These are phyloP conservation scores for Cyclanthera cordifolia DNA, from an alignment of 306 rosid genomes.

Conservation along the genomic window DNA sequence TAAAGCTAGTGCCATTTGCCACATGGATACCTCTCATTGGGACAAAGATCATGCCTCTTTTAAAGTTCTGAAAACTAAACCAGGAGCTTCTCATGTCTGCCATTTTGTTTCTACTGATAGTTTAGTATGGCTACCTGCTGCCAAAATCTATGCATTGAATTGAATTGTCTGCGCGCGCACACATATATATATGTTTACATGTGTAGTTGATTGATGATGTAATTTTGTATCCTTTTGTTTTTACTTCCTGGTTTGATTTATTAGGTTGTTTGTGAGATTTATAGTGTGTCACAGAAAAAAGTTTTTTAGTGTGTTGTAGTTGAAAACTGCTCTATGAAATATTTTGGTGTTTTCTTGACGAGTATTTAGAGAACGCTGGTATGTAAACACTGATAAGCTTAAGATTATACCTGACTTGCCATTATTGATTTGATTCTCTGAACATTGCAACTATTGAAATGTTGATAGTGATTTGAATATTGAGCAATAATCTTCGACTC, in stretches of 20 bases:
- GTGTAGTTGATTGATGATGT: background rate
- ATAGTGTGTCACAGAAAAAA: too few relatives aligned
- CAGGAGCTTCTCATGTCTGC: constrained; percentile 55
- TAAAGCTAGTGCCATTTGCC: constrained; percentile 55
- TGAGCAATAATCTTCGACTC: too few relatives aligned
- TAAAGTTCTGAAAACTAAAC: constrained; percentile 35
- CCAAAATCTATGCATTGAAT: constrained; percentile 15
- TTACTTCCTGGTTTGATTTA: background rate
- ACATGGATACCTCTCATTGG: constrained; percentile 76
- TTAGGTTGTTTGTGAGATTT: constrained; percentile 6
- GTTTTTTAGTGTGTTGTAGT: background rate
- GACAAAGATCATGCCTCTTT: constrained; percentile 45
- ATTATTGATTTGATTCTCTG: too few relatives aligned
- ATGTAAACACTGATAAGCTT: background rate
- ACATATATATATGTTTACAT: background rate
- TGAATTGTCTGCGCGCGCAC: background rate
- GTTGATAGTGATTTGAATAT: too few relatives aligned
- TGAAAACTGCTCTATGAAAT: background rate
- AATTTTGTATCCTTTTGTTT: background rate
- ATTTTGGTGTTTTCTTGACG: background rate
- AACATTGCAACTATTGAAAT: too few relatives aligned
- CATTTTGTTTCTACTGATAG: constrained; percentile 62
- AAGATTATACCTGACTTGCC: too few relatives aligned
- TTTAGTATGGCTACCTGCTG: constrained; percentile 51
- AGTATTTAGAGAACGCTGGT: background rate